Conservation (phyloP, 257 asterid genomes). For the Capsicum baccatum region DNA sequence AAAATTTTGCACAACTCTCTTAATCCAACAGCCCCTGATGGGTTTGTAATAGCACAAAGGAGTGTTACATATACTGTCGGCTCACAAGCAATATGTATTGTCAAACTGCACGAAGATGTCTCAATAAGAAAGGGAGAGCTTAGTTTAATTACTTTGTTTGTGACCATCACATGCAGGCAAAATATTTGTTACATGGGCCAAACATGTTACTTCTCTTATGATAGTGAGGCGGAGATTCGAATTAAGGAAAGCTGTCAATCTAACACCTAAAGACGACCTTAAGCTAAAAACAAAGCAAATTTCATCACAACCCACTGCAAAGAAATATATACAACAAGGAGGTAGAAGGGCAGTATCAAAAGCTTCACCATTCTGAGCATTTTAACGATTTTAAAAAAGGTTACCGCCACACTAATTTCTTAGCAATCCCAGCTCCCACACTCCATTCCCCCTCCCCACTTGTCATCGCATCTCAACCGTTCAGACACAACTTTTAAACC, state of each 20-base stretch:
- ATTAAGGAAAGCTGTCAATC: not conserved
- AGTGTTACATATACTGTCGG: not conserved
- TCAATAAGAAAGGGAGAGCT: not conserved
- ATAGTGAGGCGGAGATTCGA: not conserved
- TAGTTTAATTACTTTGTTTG: not conserved
- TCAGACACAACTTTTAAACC: not conserved
- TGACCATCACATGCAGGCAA: not conserved
- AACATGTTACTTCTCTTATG: not conserved
- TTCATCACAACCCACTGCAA: not conserved
- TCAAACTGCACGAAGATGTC: not conserved
- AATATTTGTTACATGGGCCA: not conserved
- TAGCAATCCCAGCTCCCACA: not conserved
- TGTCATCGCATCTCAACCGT: not conserved
- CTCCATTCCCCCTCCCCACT: not conserved
- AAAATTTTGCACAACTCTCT: not conserved
- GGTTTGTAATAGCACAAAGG: not conserved
- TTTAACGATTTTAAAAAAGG: not conserved
- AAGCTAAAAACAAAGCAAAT: not conserved
- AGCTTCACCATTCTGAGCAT: not conserved
- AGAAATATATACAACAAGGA: not conserved
- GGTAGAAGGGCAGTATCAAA: not conserved
- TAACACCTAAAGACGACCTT: not conserved
- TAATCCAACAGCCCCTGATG: not conserved
- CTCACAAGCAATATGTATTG: not conserved
- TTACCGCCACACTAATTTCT: not conserved